Evolutionary conservation across 352 stramenopile genomes (phyloP), one percentile per base, ranked within the genome.

Genomic region (Peronospora farinosa): DNA sequence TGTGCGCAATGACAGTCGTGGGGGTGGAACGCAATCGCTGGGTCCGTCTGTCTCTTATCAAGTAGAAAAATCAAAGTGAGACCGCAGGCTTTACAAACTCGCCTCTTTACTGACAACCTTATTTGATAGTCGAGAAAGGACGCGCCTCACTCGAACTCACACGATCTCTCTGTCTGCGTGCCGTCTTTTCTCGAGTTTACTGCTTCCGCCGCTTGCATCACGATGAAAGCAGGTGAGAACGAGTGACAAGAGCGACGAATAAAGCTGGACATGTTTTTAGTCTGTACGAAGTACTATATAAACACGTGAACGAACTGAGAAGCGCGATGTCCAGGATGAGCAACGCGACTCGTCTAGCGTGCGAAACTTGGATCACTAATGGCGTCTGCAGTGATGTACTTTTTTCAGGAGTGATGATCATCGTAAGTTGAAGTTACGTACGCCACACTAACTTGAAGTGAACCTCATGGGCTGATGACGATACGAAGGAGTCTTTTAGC

Each of bases 371-470:
- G 23, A 30, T 13, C 15, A 15, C 8, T n/a, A 7, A 10, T 35
- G 31, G 27, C 15, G 36, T 3, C 30, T 3, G 25, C 36, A 40
- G 36, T 38, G 17, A 35, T 31, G 54, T 52, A 40, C 51, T 65
- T 69, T 69, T 40, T 51, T 3, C 48, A 16, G 36, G 61, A 69
- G 47, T 69, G 61, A 69, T 69, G 41, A 46, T 69, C 46, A 5
- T 10, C 9, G 5, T 16, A 60, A 45, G 48, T 68, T 65, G 55
- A 61, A 68, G 49, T 68, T 68, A 32, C 51, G 46, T 60, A 1
- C 10, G 9, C 28, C 33, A 63, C 45, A 54, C 31, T 37, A 37
- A 37, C 31, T n/a, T 37, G 31, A 37, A 16, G 5, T 36, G 31
- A 32, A n/a, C n/a, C n/a, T n/a, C n/a, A n/a, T n/a, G n/a, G n/a